A percentile compares a stretch with the other conserved stretches of the same genome.
These are phyloP conservation scores for Eucalyptus globulus DNA, from an alignment of 345 rosid genomes.

Conservation along the genomic window DNA sequence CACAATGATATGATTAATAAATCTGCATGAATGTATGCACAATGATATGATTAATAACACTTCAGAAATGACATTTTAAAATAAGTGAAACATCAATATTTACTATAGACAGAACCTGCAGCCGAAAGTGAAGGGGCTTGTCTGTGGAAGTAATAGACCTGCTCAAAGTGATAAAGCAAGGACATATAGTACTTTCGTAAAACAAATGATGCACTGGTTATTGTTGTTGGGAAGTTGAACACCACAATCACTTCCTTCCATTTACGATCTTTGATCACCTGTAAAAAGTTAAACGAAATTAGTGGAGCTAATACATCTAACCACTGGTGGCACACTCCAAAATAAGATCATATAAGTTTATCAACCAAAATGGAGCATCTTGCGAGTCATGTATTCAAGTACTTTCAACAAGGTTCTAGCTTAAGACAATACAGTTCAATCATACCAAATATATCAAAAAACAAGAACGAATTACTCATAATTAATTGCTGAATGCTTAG, in stretches of 20 bases:
- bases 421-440: not conserved
- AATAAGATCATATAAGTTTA: not conserved
- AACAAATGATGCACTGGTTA: constrained; percentile 83
- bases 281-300: not conserved
- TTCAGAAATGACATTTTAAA: not conserved
- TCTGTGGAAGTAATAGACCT: constrained; percentile 47
- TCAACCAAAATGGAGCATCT: not conserved
- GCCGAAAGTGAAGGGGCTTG: constrained; percentile 17
- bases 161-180: constrained; percentile 61
- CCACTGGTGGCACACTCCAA: not conserved
- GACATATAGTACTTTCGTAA: constrained; percentile 70
- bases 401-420: not conserved
- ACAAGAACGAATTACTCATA: not conserved
- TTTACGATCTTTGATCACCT: constrained; percentile 68
- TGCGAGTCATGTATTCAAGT: not conserved
- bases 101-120: constrained; percentile 12
- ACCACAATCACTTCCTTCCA: constrained; percentile 81
- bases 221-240: constrained; percentile 73
- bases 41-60: not conserved
- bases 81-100: not conserved
- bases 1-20: too few relatives aligned
- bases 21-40: constrained; percentile 3
- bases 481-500: not conserved
- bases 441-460: not conserved
- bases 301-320: not conserved